Percentiles rank a stretch among this genome's conserved stretches.
Conservation (phyloP, 495 filamentous ascomycete genomes). For the Xylaria bambusicola region DNA sequence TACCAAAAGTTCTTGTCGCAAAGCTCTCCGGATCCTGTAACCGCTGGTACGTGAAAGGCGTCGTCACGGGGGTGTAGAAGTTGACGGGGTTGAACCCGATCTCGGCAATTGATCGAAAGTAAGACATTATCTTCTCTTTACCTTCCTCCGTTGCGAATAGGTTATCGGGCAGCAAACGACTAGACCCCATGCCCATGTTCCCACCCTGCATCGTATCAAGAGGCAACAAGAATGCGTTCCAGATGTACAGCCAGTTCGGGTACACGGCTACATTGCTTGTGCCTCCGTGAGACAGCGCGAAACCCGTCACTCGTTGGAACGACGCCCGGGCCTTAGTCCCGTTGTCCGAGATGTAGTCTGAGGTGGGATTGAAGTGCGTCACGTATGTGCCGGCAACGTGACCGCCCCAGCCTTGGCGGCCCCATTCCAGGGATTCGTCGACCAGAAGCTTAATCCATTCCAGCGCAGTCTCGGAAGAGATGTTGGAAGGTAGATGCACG, state of each 20-base stretch:
- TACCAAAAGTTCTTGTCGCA: constrained; percentile 15
- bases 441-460: constrained; percentile 43
- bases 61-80: constrained; percentile 27
- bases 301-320: constrained; percentile 13
- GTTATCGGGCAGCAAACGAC: constrained; percentile 36
- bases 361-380: constrained; percentile 42
- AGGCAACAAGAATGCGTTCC: constrained; percentile 15
- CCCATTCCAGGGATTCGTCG: constrained; percentile 45
- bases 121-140: constrained; percentile 25
- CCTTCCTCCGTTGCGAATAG: constrained; percentile 26
- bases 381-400: constrained; percentile 41
- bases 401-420: constrained; percentile 51
- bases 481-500: constrained; percentile 39
- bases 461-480: constrained; percentile 28
- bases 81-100: constrained; percentile 26
- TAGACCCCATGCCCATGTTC: constrained; percentile 9
- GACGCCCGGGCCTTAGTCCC: constrained; percentile 24
- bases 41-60: constrained; percentile 23
- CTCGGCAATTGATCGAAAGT: constrained; percentile 18
- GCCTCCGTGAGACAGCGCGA: constrained; percentile 14
- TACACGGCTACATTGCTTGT: constrained; percentile 19
- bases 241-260: constrained; percentile 9
- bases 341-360: constrained; percentile 28
- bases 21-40: constrained; percentile 5
- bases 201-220: constrained; percentile 12